Base-by-base conservation (phyloP, 306 rosid species). In the Corylus avellana region DNA sequence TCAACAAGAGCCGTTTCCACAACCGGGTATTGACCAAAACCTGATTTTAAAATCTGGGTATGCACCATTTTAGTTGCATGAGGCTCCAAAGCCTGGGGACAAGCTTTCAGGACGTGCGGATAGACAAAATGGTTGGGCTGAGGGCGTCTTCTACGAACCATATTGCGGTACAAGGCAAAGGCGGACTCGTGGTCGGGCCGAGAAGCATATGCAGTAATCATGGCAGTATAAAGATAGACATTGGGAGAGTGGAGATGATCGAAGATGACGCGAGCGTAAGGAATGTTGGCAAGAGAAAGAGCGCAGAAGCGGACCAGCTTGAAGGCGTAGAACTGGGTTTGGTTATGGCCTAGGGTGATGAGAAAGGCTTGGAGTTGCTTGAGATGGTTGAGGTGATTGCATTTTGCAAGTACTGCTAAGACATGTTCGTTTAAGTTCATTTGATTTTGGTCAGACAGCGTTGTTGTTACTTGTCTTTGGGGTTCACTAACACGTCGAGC, bases 301-400 rank as follows among this genome's bases (percentile, higher is more conserved):
- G 87, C 75, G 56, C 84, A 85, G 88, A 87, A 90, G 68, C 97
- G 93, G 74, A 93, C 69, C 39, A 93, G 95, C 77, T 93, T 90
- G 83, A 91, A 91, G 51, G 92, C 91, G 75, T 81, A 91, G 80
- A 91, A 84, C 70, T 91, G 88, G n/a, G 92, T 86, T 72, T 89
- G 97, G 70, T 88, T 66, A 64, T 90, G 93, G 39, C 93, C 97
- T 0, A 88, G 80, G 5, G 86, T 70, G 46, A 73, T 84, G 81
- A 91, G 83, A 47, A 82, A 79, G 4, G 81, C 86, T 82, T 91
- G 97, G 63, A 91, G 90, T 59, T 93, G 98, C 83, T 89, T 90
- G 7, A 91, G 79, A 32, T 93, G 97, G 61, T 80, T 81, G 59
- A 90, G 84, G 70, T 82, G 67, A 8, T 64, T 90, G 92, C 90